Conservation (phyloP, 306 rosid species). For the Mimosa pudica region DNA sequence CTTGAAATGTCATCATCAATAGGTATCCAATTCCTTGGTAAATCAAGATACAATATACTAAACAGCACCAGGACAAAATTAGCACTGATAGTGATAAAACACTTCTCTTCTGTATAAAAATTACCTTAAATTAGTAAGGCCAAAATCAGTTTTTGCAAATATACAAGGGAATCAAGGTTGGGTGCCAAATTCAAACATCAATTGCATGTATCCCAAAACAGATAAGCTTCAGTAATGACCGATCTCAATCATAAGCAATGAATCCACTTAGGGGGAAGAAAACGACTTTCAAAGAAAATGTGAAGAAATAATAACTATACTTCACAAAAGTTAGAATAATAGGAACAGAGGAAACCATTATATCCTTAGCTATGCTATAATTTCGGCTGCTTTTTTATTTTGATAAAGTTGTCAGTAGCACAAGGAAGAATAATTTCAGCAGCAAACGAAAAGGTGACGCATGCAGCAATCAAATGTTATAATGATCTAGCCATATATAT, state of each 20-base stretch:
- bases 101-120: background rate
- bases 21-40: background rate
- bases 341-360: slow-evolving; percentile 28
- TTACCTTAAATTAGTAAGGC: slow-evolving; percentile 3
- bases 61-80: slow-evolving; percentile 8
- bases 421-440: slow-evolving; percentile 93
- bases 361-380: slow-evolving; percentile 77
- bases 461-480: slow-evolving; percentile 10
- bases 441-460: slow-evolving; percentile 45
- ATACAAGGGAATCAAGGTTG: slow-evolving; percentile 8
- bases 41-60: background rate
- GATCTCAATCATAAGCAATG: slow-evolving; percentile 12
- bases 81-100: slow-evolving; percentile 25
- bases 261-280: slow-evolving; percentile 1
- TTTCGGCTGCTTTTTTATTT: slow-evolving; percentile 96
- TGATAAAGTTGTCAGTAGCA: slow-evolving; percentile 67
- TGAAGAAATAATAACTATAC: slow-evolving; percentile 25
- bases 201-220: slow-evolving; percentile 1
- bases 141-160: slow-evolving; percentile 8
- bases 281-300: background rate
- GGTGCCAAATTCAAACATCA: slow-evolving; percentile 20
- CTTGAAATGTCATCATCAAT: background rate
- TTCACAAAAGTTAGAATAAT: slow-evolving; percentile 4
- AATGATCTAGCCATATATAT: slow-evolving; percentile 18
- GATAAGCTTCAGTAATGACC: slow-evolving; percentile 16